Evolutionary conservation across 2,329 filamentous ascomycete species (phyloP).

Genomic region (Fusarium transvaalense): DNA sequence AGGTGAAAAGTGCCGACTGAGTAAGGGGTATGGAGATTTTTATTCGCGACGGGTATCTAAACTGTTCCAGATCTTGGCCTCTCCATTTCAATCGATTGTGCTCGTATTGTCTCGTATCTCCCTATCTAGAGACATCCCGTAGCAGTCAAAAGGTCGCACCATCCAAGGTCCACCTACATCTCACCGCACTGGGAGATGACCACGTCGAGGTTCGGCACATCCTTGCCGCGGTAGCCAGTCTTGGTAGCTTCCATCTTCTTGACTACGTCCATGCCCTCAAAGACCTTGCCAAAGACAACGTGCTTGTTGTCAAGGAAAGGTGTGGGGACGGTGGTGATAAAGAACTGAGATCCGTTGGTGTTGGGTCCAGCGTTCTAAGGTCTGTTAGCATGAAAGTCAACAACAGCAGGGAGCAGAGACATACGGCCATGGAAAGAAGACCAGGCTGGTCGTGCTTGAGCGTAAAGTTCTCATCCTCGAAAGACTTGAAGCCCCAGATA

Average conservation of each 20-base stretch:
- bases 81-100: slow-evolving; percentile 11
- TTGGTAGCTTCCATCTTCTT: slow-evolving; percentile 92
- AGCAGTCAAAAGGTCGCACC: neutral
- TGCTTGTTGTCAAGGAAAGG: slow-evolving; percentile 94
- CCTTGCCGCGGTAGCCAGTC: slow-evolving; percentile 78
- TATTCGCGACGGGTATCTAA: slow-evolving; percentile 41
- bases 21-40: slow-evolving; percentile 17
- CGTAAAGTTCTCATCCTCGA: slow-evolving; percentile 90
- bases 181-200: slow-evolving; percentile 89
- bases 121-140: slow-evolving; percentile 6
- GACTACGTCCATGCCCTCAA: slow-evolving; percentile 91
- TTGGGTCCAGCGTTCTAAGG: slow-evolving; percentile 86
- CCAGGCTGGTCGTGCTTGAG: slow-evolving; percentile 84
- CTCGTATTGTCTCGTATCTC: neutral
- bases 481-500: slow-evolving; percentile 88
- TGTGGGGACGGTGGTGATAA: slow-evolving; percentile 90
- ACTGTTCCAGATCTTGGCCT: slow-evolving; percentile 27
- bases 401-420: slow-evolving; percentile 51
- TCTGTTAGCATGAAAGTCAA: neutral
- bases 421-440: slow-evolving; percentile 91
- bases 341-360: slow-evolving; percentile 96
- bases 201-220: slow-evolving; percentile 88
- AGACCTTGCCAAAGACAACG: slow-evolving; percentile 92
- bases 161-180: slow-evolving; percentile 70
- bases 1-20: slow-evolving; percentile 38